Evolutionary conservation across 305 asterid genomes (phyloP).

Genomic region (Ruellia speciosa): DNA sequence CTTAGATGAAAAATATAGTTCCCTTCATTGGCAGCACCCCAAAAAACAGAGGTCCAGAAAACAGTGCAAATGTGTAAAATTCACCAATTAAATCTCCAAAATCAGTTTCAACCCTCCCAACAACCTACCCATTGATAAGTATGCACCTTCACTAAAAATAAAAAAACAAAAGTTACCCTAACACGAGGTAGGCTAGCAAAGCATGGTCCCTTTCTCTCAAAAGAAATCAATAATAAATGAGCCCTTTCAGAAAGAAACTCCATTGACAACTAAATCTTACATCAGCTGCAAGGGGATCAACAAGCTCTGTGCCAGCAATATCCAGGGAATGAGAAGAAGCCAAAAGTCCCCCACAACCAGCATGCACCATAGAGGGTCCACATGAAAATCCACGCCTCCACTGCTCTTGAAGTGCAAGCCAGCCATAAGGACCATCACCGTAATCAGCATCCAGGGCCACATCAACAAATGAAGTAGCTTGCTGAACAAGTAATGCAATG

Average conservation of each 20-base stretch:
- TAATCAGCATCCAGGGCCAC: slow-evolving; percentile 92
- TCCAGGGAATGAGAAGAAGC: slow-evolving; percentile 94
- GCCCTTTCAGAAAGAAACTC: slow-evolving; percentile 18
- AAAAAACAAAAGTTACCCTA: too few relatives aligned
- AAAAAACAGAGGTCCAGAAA: too few relatives aligned
- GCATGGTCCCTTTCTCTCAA: background rate
- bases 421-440: slow-evolving; percentile 94
- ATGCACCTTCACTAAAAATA: too few relatives aligned
- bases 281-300: slow-evolving; percentile 87
- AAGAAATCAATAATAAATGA: slow-evolving; percentile 17
- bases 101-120: too few relatives aligned
- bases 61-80: too few relatives aligned
- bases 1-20: too few relatives aligned
- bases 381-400: slow-evolving; percentile 96
- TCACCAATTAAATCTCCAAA: too few relatives aligned
- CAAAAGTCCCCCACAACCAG: slow-evolving; percentile 98
- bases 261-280: slow-evolving; percentile 41
- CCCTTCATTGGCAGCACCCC: too few relatives aligned
- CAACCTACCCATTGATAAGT: too few relatives aligned
- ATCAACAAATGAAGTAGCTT: slow-evolving; percentile 97
- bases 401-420: slow-evolving; percentile 99
- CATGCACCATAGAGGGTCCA: slow-evolving; percentile 98
- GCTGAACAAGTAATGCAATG: slow-evolving; percentile 84
- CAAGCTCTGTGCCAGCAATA: slow-evolving; percentile 94
- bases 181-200: background rate